A percentile compares a stretch with the other conserved stretches of the same genome.
phyloP scores from a whole-genome alignment of 2,329 filamentous ascomycete species.

The Pochonia chlamydosporia region DNA sequence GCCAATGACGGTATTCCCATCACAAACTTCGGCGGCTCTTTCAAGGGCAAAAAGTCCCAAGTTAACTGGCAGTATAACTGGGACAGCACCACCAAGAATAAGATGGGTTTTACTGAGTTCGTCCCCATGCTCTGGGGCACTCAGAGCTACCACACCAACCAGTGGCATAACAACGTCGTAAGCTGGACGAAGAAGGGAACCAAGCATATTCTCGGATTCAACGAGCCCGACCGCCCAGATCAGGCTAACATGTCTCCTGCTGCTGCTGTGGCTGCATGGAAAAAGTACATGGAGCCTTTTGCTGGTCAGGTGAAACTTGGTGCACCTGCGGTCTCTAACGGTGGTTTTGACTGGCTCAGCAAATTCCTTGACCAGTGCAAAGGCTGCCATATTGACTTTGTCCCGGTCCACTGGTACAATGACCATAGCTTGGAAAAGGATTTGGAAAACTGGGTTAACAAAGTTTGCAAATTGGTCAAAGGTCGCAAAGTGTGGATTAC shows the following conservation, averaged over 20 bases:
- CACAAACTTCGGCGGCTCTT: slow-evolving; percentile 8
- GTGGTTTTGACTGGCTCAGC: slow-evolving; percentile 34
- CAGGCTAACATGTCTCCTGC: slow-evolving; percentile 20
- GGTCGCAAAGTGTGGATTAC: neutral
- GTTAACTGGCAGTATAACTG: slow-evolving; percentile 22
- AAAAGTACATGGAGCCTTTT: slow-evolving; percentile 38
- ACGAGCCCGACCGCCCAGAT: slow-evolving; percentile 16
- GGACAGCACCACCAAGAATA: slow-evolving; percentile 16
- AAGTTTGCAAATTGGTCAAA: slow-evolving; percentile 23
- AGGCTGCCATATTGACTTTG: slow-evolving; percentile 36
- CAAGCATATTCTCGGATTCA: slow-evolving; percentile 16
- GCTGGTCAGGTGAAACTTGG: slow-evolving; percentile 36
- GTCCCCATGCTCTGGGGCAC: slow-evolving; percentile 19
- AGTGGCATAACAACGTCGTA: slow-evolving; percentile 11
- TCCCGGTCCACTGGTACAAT: slow-evolving; percentile 43
- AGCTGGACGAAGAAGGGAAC: slow-evolving; percentile 13
- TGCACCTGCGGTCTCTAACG: slow-evolving; percentile 43
- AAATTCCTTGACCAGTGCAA: slow-evolving; percentile 35
- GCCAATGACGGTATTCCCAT: slow-evolving; percentile 16
- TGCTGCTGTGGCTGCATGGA: slow-evolving; percentile 32
- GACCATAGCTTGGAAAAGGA: slow-evolving; percentile 25
- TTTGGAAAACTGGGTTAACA: slow-evolving; percentile 36
- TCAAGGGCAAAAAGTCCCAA: slow-evolving; percentile 7
- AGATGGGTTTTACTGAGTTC: slow-evolving; percentile 14
- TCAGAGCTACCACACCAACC: slow-evolving; percentile 9